Conservation (phyloP, 371 early-diverging fungal species). For the Mortierella sp. region DNA sequence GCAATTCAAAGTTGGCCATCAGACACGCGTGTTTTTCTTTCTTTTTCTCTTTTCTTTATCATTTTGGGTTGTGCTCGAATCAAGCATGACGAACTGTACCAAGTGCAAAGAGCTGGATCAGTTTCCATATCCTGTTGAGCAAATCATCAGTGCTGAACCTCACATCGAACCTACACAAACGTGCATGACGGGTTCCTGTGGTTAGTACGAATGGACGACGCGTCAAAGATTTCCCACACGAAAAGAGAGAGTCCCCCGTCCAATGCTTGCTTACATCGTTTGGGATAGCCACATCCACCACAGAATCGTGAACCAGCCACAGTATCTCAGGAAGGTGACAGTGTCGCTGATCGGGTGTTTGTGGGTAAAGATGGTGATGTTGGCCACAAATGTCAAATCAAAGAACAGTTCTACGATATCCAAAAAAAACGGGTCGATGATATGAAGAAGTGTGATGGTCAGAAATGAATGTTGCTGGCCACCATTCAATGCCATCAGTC, state of each 20-base stretch:
- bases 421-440: background rate
- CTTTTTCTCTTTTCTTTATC: too few relatives aligned
- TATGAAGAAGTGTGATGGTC: background rate
- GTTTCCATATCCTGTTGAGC: slow-evolving; percentile 46
- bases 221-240: background rate
- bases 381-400: slow-evolving; percentile 43
- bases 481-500: too few relatives aligned
- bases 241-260: background rate
- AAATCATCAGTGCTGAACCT: slow-evolving; percentile 45
- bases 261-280: slow-evolving; percentile 56
- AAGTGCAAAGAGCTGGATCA: slow-evolving; percentile 38
- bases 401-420: slow-evolving; percentile 25
- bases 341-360: slow-evolving; percentile 61
- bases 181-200: background rate
- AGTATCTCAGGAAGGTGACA: slow-evolving; percentile 58
- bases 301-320: slow-evolving; percentile 70
- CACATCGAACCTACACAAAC: slow-evolving; percentile 36
- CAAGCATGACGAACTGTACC: slow-evolving; percentile 4
- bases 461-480: too few relatives aligned
- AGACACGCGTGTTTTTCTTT: too few relatives aligned
- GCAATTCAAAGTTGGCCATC: background rate
- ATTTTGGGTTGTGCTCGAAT: background rate
- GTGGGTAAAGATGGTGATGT: slow-evolving; percentile 65
- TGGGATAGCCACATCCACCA: slow-evolving; percentile 76
- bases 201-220: too few relatives aligned